A percentile compares a stretch with the other conserved stretches of the same genome.
Evolutionary conservation across 257 asterid species (phyloP).

Genomic region (Agastache rugosa): DNA sequence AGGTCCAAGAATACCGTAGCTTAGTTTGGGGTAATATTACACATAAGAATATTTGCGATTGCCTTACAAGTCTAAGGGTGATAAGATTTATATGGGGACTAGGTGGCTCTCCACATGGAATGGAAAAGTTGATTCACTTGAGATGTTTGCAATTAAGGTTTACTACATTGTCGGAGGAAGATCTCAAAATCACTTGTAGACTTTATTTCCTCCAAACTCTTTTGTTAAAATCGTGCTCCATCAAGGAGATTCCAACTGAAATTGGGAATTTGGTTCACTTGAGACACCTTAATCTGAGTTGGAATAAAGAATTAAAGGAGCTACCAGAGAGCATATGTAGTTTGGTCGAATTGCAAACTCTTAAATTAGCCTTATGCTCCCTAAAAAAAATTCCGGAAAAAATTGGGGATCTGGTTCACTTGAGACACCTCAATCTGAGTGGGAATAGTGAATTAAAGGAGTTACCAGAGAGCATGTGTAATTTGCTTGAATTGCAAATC

Average conservation of each 20-base stretch:
- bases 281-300: constrained; percentile 12
- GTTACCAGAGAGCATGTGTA: too few species aligned
- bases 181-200: background rate
- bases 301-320: background rate
- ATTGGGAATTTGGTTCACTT: constrained; percentile 27
- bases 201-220: constrained; percentile 25
- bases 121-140: constrained; percentile 36
- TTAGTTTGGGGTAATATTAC: background rate
- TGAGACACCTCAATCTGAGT: background rate
- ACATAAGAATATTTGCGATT: background rate
- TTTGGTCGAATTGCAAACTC: constrained; percentile 23
- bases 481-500: background rate
- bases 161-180: background rate
- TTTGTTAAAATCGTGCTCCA: background rate
- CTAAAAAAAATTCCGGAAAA: background rate
- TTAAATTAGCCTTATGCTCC: too few species aligned
- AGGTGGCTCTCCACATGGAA: constrained; percentile 27
- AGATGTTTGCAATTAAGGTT: constrained; percentile 33
- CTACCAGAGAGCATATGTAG: constrained; percentile 38
- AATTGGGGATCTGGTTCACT: constrained; percentile 8
- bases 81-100: background rate
- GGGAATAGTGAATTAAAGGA: too few species aligned
- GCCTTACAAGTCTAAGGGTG: background rate
- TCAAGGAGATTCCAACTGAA: constrained; percentile 14
- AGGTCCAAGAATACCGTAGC: background rate